Evolutionary conservation across 192 early-diverging fungal species (phyloP), one percentile per base, ranked within the genome.

Genomic region (Linnemannia zychae): DNA sequence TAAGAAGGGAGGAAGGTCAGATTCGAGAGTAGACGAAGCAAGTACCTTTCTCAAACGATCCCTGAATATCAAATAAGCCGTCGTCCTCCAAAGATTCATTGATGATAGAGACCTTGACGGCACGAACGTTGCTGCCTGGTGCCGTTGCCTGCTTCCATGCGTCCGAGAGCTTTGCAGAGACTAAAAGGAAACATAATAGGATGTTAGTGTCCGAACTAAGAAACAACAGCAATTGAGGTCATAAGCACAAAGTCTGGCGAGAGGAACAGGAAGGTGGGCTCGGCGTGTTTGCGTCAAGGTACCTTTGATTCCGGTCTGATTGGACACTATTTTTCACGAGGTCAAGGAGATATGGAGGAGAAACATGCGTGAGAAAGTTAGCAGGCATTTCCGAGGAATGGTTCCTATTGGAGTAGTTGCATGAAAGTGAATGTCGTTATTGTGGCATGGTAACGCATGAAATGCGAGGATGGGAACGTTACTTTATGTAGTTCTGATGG

Each of bases 41-140:
- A 38, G 31, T 52, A 85, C 83, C 83, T 85, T 90, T 75, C n/a
- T 84, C 88, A 40, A 92, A 84, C 34, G 71, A 76, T 74, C 90
- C 89, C 15, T 84, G 79, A 36, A 85, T 76, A 34, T 76, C 68
- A 46, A 84, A 84, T 48, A 50, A 65, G 60, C 79, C 88, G 5
- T 87, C 78, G 1, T 84, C 84, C 71, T 90, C 88, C 28, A 92
- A 76, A n/a, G 84, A 53, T 52, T 92, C 91, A 68, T 77, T 78
- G 18, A 84, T 78, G 24, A 92, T 90, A 20, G 84, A 88, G 37
- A 90, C 85, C 71, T 90, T 88, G 71, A 92, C 74, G 28, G 84
- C 81, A 48, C 91, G 91, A 15, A 88, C 78, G 28, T 63, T 77
- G 67, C 50, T 80, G 50, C 80, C 69, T 31, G 44, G 31, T 37